These are phyloP conservation scores for Calonectria henricotiae DNA, from an alignment of 2,329 filamentous ascomycete genomes.

Conservation along the genomic window DNA sequence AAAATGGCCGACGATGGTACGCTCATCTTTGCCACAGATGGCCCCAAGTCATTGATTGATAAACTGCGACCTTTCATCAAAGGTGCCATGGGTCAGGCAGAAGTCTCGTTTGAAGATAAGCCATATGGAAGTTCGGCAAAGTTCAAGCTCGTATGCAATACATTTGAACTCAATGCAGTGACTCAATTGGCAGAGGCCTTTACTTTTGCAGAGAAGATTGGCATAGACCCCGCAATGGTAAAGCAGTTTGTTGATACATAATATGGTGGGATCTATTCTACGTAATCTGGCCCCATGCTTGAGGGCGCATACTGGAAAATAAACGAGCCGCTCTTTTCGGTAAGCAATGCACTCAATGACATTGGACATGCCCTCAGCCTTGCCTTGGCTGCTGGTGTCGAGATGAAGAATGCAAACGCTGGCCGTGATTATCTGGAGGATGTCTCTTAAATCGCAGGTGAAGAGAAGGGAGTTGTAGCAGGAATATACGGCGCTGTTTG, in stretches of 20 bases:
- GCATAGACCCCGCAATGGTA: not conserved
- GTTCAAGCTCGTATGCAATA: conserved; percentile 5
- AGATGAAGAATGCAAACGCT: not conserved
- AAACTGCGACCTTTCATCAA: conserved; percentile 7
- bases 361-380: conserved; percentile 9
- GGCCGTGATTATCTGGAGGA: not conserved
- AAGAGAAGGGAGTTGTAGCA: not conserved
- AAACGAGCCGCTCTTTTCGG: not conserved
- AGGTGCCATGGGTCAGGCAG: conserved; percentile 16
- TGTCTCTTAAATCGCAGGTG: not conserved
- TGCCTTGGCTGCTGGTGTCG: not conserved
- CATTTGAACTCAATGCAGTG: not conserved
- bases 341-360: conserved; percentile 4
- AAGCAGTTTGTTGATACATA: conserved; percentile 17
- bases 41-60: conserved; percentile 12
- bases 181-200: conserved; percentile 10
- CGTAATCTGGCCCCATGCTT: conserved; percentile 8
- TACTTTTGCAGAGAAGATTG: conserved; percentile 8
- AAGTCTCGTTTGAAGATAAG: not conserved
- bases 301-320: conserved; percentile 15
- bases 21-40: conserved; percentile 11
- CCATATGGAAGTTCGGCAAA: not conserved
- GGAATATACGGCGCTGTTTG: conserved; percentile 6
- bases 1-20: conserved; percentile 5
- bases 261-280: conserved; percentile 1